Percentiles rank a stretch among this genome's conserved stretches.
These are phyloP conservation scores for Trichophyton verrucosum DNA, from an alignment of 2,329 filamentous ascomycete species.

Conservation along the genomic window DNA sequence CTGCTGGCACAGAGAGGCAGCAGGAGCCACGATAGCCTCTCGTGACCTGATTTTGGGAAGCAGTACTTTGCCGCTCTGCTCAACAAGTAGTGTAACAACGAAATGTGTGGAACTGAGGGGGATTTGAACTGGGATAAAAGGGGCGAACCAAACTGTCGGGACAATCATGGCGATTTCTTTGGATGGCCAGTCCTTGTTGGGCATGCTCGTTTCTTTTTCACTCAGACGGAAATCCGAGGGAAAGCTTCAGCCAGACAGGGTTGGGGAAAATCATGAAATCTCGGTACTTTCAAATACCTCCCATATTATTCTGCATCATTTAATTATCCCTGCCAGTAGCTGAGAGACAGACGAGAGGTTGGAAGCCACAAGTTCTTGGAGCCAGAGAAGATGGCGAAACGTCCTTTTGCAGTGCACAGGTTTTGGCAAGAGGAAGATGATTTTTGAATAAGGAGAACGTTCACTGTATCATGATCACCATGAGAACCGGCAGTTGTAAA, in stretches of 20 bases:
- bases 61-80: too few relatives aligned
- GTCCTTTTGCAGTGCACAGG: too few relatives aligned
- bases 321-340: not conserved
- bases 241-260: not conserved
- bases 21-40: not conserved
- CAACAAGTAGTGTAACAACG: not conserved
- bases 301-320: too few relatives aligned
- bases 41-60: not conserved
- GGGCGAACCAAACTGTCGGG: slow-evolving; percentile 1
- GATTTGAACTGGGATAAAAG: not conserved
- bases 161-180: not conserved
- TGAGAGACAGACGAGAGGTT: not conserved
- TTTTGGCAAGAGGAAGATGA: too few relatives aligned
- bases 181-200: not conserved
- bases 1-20: not conserved
- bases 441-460: too few relatives aligned
- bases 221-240: not conserved
- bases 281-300: not conserved
- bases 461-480: not conserved
- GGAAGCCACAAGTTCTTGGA: not conserved
- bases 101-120: not conserved
- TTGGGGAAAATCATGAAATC: not conserved
- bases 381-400: too few relatives aligned
- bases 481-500: not conserved
- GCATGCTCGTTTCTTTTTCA: not conserved